Percentiles rank a stretch among this genome's conserved stretches.
Evolutionary conservation across 1,139 yeast genomes (phyloP).

Genomic region (Candida glucosophila): DNA sequence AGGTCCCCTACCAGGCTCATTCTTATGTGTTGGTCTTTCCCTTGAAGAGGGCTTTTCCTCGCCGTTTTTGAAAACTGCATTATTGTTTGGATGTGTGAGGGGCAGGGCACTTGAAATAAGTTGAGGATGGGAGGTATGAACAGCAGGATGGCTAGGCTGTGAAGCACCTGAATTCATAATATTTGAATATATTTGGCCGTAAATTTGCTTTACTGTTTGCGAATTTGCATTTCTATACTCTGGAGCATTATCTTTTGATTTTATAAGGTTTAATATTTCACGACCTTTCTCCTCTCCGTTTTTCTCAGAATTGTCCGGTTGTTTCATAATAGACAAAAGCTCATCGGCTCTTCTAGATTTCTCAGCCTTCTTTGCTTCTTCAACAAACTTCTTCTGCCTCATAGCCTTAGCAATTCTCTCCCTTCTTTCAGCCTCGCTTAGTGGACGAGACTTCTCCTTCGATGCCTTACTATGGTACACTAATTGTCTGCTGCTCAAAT

Average conservation of each 20-base stretch:
- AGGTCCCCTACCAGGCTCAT: no score
- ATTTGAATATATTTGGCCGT: slow-evolving; percentile 40
- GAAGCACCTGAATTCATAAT: slow-evolving; percentile 33
- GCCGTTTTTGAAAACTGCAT: not conserved
- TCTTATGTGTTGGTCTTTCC: no score
- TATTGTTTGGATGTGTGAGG: not conserved
- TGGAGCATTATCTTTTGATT: slow-evolving; percentile 9
- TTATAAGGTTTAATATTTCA: no score
- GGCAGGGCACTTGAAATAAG: slow-evolving; percentile 28
- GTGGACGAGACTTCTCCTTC: slow-evolving; percentile 24
- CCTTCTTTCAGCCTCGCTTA: slow-evolving; percentile 15
- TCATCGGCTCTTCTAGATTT: slow-evolving; percentile 18
- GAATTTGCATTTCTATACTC: slow-evolving; percentile 21
- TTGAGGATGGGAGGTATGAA: slow-evolving; percentile 11
- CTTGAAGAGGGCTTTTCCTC: no score
- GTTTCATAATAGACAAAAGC: slow-evolving; percentile 27
- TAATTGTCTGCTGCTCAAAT: slow-evolving; percentile 65
- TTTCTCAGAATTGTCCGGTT: slow-evolving; percentile 9
- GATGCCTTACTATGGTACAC: slow-evolving; percentile 70
- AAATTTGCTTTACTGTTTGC: slow-evolving; percentile 38
- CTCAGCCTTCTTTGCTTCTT: slow-evolving; percentile 4
- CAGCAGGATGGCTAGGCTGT: slow-evolving; percentile 7
- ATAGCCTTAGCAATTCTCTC: slow-evolving; percentile 15
- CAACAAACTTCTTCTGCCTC: slow-evolving; percentile 11
- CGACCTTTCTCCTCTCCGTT: slow-evolving; percentile 7